phyloP scores from a whole-genome alignment of 305 asterid species.

The Withania somnifera region DNA sequence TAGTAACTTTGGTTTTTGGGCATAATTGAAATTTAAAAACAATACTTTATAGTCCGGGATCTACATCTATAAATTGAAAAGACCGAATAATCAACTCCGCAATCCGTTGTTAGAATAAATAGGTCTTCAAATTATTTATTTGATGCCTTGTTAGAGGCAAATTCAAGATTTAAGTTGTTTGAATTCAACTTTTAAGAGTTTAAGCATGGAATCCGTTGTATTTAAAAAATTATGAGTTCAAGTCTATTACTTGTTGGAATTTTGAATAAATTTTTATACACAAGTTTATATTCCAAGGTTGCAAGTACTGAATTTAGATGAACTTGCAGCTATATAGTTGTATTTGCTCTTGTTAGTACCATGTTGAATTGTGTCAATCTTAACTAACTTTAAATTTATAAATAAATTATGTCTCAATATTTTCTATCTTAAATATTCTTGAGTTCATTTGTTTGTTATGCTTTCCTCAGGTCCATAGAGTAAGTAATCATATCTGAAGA shows the following conservation, averaged over 20 bases:
- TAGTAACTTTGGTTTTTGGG: neutral
- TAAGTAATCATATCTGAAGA: neutral
- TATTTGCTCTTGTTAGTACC: neutral
- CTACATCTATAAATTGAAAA: no score
- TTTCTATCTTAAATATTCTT: neutral
- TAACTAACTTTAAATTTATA: neutral
- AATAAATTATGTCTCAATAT: neutral
- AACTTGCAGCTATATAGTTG: neutral
- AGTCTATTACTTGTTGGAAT: neutral
- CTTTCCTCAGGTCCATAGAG: neutral
- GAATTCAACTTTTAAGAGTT: neutral
- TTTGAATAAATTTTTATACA: neutral
- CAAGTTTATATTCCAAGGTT: neutral
- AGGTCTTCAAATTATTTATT: no score
- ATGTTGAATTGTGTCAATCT: neutral
- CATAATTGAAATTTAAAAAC: neutral
- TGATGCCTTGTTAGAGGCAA: neutral
- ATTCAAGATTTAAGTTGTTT: neutral
- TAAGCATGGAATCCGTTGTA: neutral
- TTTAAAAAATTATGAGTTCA: neutral
- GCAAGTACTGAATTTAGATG: neutral
- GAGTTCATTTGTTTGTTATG: neutral
- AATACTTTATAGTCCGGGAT: no score
- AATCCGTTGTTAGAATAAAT: no score
- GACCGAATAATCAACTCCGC: no score